Evolutionary conservation across 208 protist genomes (phyloP), one percentile per base, ranked within the genome.

Genomic region (Trypanosomatidae sp.): DNA sequence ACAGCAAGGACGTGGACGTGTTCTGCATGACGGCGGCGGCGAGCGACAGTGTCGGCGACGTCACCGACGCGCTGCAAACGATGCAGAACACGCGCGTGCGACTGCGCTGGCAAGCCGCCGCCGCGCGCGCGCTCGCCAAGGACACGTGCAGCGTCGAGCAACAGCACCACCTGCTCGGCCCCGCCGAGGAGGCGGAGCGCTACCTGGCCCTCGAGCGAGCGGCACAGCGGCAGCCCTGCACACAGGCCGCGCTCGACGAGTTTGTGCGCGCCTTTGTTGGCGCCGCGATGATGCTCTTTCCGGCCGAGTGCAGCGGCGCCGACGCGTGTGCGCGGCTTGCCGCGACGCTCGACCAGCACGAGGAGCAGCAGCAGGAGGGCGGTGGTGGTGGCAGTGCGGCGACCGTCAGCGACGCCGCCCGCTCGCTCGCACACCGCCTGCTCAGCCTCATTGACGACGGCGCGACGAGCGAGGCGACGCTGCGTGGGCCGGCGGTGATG

Each of bases 41-140:
- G 19, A 50, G 43, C 24, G 87, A 71, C 3, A 86, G 80, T 40
- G 65, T 89, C 33, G 86, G 72, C 3, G 82, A 86, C 28, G 75
- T 67, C 10, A 88, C 86, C 0, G 70, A 88, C 20, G 60, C 52
- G 6, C 45, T 91, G 11, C 81, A 88, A 47, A 35, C 33, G 15
- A 83, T 94, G 63, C 86, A 88, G 35, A 94, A 94, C 53, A 89
- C 69, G 6, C 69, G 86, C 18, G 81, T 94, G 24, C 77, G 86
- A 13, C 67, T 91, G 3, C 66, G 71, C 30, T 94, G 81, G 75
- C 90, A 89, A 71, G 61, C 77, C 37, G 64, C 72, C 2, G 86
- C 86, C 0, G 81, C 81, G 15, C 70, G 71, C 52, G 69, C 85
- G 46, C 76, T 94, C 43, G 44, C 66, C 18, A 94, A 94, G 62